Percentiles rank a stretch among this genome's conserved stretches.
These are phyloP conservation scores for Beauveria medogensis DNA, from an alignment of 2,329 filamentous ascomycete species.

Conservation along the genomic window DNA sequence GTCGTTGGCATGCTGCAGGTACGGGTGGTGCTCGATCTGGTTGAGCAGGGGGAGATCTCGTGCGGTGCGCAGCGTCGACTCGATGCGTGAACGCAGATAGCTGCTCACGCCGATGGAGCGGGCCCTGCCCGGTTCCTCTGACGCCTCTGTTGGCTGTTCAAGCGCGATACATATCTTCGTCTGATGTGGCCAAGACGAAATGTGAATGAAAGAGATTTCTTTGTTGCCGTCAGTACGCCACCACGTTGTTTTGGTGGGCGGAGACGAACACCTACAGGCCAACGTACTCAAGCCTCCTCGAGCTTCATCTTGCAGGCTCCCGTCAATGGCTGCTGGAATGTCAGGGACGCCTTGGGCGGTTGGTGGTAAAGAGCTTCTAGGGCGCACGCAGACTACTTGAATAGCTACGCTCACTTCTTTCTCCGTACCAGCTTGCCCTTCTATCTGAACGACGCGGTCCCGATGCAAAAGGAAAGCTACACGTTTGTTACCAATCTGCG, in stretches of 20 bases:
- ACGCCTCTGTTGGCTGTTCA: not conserved
- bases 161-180: not conserved
- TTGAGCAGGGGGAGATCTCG: not conserved
- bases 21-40: not conserved
- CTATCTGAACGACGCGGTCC: too few relatives aligned
- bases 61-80: not conserved
- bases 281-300: not conserved
- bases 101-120: not conserved
- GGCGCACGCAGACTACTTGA: too few relatives aligned
- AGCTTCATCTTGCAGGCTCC: too few relatives aligned
- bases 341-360: too few relatives aligned
- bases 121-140: not conserved
- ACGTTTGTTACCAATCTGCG: too few relatives aligned
- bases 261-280: not conserved
- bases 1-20: not conserved
- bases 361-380: too few relatives aligned
- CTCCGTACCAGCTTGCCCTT: too few relatives aligned
- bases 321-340: too few relatives aligned
- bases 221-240: not conserved
- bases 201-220: not conserved
- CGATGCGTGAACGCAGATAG: not conserved
- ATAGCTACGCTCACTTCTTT: too few relatives aligned
- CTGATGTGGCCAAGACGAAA: not conserved
- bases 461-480: too few relatives aligned
- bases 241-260: too few relatives aligned